A percentile compares a stretch with the other conserved stretches of the same genome.
Evolutionary conservation across 208 protist genomes (phyloP).

Genomic region (Naegleria gruberi): DNA sequence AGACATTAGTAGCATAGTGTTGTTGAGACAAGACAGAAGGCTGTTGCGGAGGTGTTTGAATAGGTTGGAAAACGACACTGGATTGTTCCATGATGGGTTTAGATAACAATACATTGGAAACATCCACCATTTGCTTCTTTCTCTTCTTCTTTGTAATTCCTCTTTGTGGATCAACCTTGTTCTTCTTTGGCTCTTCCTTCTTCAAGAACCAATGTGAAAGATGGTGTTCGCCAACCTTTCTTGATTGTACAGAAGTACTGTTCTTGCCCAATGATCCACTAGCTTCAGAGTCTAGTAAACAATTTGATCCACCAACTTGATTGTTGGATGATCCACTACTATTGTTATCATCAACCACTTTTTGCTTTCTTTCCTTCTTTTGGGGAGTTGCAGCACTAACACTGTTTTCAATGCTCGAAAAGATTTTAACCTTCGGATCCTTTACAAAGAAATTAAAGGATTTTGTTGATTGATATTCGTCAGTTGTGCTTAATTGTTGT

Average conservation of each 20-base stretch:
- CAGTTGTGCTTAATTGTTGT: too few species aligned
- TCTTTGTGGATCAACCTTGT: not conserved
- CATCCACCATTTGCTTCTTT: too few species aligned
- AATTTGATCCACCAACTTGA: too few species aligned
- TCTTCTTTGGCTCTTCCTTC: not conserved
- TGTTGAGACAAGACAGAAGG: not conserved
- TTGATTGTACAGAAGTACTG: not conserved
- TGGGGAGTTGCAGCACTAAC: too few species aligned
- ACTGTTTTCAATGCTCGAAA: not conserved
- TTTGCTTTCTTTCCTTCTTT: too few species aligned
- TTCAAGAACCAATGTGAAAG: not conserved
- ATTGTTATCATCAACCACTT: too few species aligned
- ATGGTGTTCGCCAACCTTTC: not conserved
- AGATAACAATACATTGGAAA: too few species aligned
- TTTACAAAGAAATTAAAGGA: not conserved
- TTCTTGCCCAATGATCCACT: not conserved
- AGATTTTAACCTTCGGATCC: not conserved
- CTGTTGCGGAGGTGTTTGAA: not conserved
- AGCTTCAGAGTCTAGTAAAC: too few species aligned
- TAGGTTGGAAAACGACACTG: not conserved
- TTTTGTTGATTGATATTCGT: not conserved
- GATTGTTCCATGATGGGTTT: too few species aligned
- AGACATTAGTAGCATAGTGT: too few species aligned
- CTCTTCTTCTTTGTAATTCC: not conserved
- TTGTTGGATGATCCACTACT: too few species aligned